Evolutionary conservation across 2,329 filamentous ascomycete genomes (phyloP).

Genomic region (Fusarium proliferatum): DNA sequence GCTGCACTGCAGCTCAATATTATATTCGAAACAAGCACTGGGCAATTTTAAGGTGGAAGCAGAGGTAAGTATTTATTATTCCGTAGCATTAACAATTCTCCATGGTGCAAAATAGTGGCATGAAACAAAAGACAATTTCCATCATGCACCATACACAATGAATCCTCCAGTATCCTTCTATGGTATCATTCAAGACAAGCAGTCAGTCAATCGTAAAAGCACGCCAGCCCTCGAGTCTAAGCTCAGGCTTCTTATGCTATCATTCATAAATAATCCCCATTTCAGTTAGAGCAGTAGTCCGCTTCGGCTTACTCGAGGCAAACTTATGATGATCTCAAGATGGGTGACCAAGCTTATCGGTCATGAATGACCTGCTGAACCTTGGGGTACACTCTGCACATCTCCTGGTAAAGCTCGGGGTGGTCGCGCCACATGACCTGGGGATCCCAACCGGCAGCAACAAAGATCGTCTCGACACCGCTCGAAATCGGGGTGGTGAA

Average conservation of each 20-base stretch:
- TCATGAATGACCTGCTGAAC: conserved; percentile 78
- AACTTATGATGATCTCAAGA: too few species aligned
- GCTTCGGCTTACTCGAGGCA: not conserved
- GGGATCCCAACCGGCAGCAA: conserved; percentile 76
- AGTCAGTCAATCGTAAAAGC: too few species aligned
- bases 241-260: too few species aligned
- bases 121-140: not conserved
- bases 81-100: too few species aligned
- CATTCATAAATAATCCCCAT: too few species aligned
- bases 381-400: conserved; percentile 85
- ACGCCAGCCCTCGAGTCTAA: too few species aligned
- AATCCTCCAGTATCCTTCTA: conserved; percentile 9
- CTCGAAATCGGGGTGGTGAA: conserved; percentile 89
- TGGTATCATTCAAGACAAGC: conserved; percentile 24
- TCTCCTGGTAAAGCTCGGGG: conserved; percentile 80
- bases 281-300: not conserved
- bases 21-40: too few species aligned
- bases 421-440: conserved; percentile 84
- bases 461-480: conserved; percentile 93
- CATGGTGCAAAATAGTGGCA: too few species aligned
- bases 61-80: conserved; percentile 1
- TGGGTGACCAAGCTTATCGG: not conserved
- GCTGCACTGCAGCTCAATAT: too few species aligned
- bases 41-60: too few species aligned
- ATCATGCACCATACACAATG: not conserved